phyloP scores from a whole-genome alignment of 176 grass and related monocot genomes.

The Triticum timopheevii region DNA sequence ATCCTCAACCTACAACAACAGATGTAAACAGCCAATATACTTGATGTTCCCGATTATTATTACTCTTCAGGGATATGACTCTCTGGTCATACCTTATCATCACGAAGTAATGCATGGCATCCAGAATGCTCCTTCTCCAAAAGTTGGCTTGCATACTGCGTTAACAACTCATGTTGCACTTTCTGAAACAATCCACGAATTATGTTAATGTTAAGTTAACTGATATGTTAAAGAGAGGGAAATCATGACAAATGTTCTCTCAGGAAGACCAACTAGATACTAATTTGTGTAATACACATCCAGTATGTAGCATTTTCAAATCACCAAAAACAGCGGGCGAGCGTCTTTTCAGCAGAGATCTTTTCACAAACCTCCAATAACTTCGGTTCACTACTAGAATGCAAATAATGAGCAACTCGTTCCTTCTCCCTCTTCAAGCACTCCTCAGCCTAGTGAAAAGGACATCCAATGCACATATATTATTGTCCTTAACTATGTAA shows the following conservation, averaged over 20 bases:
- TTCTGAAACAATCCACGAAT: constrained; percentile 47
- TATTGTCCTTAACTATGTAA: neutral
- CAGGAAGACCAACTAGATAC: constrained; percentile 9
- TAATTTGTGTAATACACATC: neutral
- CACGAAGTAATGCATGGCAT: constrained; percentile 67
- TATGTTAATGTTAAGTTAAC: neutral
- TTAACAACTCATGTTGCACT: constrained; percentile 86
- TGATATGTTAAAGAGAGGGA: neutral
- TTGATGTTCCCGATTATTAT: neutral
- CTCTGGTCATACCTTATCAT: constrained; percentile 69
- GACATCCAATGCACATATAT: constrained; percentile 26
- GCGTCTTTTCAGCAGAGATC: neutral
- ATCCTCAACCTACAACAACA: constrained; percentile 61
- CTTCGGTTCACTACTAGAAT: constrained; percentile 83
- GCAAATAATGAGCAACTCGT: constrained; percentile 86
- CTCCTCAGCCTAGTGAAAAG: constrained; percentile 73
- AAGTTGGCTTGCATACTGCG: constrained; percentile 71
- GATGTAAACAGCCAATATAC: constrained; percentile 20
- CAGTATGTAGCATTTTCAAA: neutral
- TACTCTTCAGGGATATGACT: neutral
- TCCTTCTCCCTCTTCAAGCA: constrained; percentile 90
- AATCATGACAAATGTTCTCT: neutral
- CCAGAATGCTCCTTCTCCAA: constrained; percentile 94
- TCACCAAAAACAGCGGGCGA: neutral
- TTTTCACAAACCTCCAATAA: constrained; percentile 71